These are phyloP conservation scores for Epichloe festucae DNA, from an alignment of 2,329 filamentous ascomycete species.

Conservation along the genomic window DNA sequence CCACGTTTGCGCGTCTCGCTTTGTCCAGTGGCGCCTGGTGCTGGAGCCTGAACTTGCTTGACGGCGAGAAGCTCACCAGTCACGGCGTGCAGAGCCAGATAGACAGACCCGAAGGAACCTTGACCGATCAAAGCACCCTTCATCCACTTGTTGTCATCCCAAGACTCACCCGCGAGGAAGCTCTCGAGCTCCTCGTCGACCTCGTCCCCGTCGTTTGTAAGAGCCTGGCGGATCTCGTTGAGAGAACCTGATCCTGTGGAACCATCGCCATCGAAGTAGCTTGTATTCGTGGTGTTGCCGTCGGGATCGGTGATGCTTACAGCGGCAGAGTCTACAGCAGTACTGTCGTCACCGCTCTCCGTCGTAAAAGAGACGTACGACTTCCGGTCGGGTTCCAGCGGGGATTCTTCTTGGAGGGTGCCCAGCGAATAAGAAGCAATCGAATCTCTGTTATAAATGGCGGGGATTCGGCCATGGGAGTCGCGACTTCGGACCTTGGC, in stretches of 20 bases:
- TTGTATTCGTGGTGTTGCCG: slow-evolving; percentile 55
- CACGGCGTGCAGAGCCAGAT: slow-evolving; percentile 85
- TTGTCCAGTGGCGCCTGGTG: slow-evolving; percentile 61
- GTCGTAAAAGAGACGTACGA: slow-evolving; percentile 82
- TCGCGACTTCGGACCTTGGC: slow-evolving; percentile 28
- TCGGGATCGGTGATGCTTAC: slow-evolving; percentile 68
- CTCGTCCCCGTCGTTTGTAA: slow-evolving; percentile 85
- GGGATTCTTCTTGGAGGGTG: slow-evolving; percentile 81
- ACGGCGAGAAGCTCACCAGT: slow-evolving; percentile 96
- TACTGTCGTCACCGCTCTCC: slow-evolving; percentile 58
- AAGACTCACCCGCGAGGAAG: slow-evolving; percentile 84
- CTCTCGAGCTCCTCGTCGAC: slow-evolving; percentile 79
- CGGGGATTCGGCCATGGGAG: slow-evolving; percentile 33
- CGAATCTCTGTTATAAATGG: slow-evolving; percentile 60
- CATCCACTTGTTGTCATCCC: slow-evolving; percentile 98
- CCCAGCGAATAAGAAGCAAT: slow-evolving; percentile 81
- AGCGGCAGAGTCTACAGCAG: slow-evolving; percentile 24
- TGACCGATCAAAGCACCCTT: slow-evolving; percentile 95
- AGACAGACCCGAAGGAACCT: slow-evolving; percentile 92
- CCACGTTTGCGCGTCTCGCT: slow-evolving; percentile 87
- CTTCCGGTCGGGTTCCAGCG: slow-evolving; percentile 76
- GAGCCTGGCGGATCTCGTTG: slow-evolving; percentile 71
- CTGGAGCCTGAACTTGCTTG: slow-evolving; percentile 91
- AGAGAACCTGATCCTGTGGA: slow-evolving; percentile 62
- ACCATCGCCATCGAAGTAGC: slow-evolving; percentile 73